Base-by-base conservation (phyloP, 805 yeast species). In the Metschnikowia gruessii region DNA sequence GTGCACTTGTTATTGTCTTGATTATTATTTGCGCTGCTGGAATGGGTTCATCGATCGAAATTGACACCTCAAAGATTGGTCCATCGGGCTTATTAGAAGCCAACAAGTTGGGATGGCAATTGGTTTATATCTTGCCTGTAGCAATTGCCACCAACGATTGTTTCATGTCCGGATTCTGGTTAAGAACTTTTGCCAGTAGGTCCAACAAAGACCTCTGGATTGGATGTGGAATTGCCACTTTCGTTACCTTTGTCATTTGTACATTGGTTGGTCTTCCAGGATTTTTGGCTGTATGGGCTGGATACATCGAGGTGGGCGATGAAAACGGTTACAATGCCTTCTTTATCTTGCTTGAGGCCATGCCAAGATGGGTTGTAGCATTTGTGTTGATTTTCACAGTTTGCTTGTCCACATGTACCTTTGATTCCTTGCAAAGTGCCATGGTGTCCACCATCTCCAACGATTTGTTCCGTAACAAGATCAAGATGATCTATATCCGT, bases 131-230 rank as follows among this genome's bases (percentile, higher is more conserved):
- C 52, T 72, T 91, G 53, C 78, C 84, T 7, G 84, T 91, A 28
- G 97, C 97, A 22, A 86, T 91, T 60, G 77, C 89, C 46, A 87
- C 97, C 29, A 91, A 91, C 59, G 96, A 89, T 62, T 81, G 91
- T 62, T 91, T 91, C 66, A 70, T 91, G 75, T 79, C 95, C 28
- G 96, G 96, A 0, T 90, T 91, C 64, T 91, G 98, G 98, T 70
- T 91, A 50, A 76, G 98, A 60, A 87, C 98, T 0, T 91, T 91
- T 71, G 96, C 98, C 5, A 83, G 96, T 6, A 80, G 80, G 53
- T 70, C 88, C 8, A 81, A 90, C 65, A 79, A 73, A 53, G 96
- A 90, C 60, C 74, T 91, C 57, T 64, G 77, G 64, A 77, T 87
- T 54, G 95, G 94, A 21, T 80, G 90, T 44, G 73, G 83, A 3